A percentile compares a stretch with the other conserved stretches of the same genome.
Conservation (phyloP, 83 land plant species). For the Thuja plicata region DNA sequence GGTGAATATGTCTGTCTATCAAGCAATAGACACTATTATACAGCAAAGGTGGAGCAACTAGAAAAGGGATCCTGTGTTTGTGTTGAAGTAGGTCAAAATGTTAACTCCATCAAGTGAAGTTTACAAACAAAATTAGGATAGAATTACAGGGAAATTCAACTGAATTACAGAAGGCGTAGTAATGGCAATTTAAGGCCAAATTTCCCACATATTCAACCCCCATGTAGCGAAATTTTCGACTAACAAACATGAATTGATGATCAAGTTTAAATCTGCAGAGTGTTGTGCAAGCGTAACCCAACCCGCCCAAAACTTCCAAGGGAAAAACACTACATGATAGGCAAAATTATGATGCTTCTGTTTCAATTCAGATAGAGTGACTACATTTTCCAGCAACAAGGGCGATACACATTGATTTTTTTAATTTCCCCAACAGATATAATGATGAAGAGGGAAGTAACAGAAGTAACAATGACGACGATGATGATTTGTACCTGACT, state of each 20-base stretch:
- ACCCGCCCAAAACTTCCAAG: neutral
- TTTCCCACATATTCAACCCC: neutral
- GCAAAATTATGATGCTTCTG: too few species aligned
- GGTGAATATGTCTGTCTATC: neutral
- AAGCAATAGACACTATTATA: neutral
- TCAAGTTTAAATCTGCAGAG: neutral
- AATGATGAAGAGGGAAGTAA: neutral
- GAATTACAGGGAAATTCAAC: neutral
- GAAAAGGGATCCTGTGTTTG: neutral
- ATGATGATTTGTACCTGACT: constrained; percentile 4
- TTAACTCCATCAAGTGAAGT: neutral
- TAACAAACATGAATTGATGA: neutral
- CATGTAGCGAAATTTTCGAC: neutral
- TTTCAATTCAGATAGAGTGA: neutral
- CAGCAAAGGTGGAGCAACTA: neutral
- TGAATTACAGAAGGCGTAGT: neutral
- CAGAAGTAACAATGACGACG: neutral
- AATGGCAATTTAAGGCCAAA: neutral
- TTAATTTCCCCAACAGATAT: too few species aligned
- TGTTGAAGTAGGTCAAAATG: neutral
- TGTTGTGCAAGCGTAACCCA: neutral
- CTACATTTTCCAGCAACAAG: neutral
- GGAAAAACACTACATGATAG: neutral
- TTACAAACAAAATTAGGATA: neutral
- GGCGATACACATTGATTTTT: neutral